Base-by-base conservation (phyloP, 345 rosid species). In the Boechera divaricarpa region DNA sequence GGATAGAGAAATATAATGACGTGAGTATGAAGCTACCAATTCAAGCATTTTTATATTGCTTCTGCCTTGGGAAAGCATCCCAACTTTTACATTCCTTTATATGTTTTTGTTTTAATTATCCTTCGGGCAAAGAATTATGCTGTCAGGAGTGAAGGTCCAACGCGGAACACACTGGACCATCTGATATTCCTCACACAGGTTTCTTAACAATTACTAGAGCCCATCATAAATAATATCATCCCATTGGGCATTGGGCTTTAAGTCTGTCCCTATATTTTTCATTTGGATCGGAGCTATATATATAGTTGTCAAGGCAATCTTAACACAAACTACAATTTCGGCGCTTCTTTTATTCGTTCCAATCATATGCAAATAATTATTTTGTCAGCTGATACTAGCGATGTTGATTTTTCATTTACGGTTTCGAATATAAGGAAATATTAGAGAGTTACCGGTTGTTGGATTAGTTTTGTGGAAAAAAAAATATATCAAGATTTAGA, bases 21-120 rank as follows among this genome's bases (percentile, higher is more conserved):
- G 63, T 70, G 21, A 54, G 15, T 35, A 24, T 44, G n/a, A 35
- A 45, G 70, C 32, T 70, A 21, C 9, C 48, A 75, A 42, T 24
- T 42, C 35, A 44, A 61, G 70, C 75, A 76, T 69, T 52, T 76
- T 77, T 70, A 62, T 63, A 77, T 77, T 77, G 75, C 80, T 53
- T 77, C 58, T 44, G 65, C 36, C 59, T 62, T 69, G 10, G 18
- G 70, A 6, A 62, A 54, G 53, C 2, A 61, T 13, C 53, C 6
- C 59, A 74, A 24, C 39, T 44, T 52, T 76, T 51, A 6, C 3
- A 4, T 51, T 68, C 35, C 63, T 60, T 76, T 57, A 21, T 49
- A 21, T 71, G 24, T 12, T 60, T 58, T 61, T 38, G 5, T n/a
- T 69, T 52, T 29, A 39, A 12, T 58, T 5, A 58, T 38, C 26